phyloP scores from a whole-genome alignment of 2,329 filamentous ascomycete species.

The Capronia epimyces region DNA sequence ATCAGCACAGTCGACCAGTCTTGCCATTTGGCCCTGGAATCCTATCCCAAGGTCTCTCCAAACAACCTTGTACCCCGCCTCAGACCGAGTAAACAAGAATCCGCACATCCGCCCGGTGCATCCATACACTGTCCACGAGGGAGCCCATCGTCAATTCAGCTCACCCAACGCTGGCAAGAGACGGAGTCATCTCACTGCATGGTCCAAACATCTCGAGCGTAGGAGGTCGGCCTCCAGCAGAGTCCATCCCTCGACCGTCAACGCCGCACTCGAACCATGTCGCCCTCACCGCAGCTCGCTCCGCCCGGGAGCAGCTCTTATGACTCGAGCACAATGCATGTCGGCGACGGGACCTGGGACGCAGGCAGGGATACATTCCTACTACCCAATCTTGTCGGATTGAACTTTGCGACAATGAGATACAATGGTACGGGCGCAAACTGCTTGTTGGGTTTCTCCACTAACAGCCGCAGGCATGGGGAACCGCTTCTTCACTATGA shows the following conservation, averaged over 20 bases:
- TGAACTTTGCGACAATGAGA: conserved; percentile 62
- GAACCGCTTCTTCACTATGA: conserved; percentile 57
- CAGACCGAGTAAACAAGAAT: conserved; percentile 15
- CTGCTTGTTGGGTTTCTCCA: background rate
- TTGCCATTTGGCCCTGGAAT: background rate
- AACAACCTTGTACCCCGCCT: conserved; percentile 4
- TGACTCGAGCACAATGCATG: conserved; percentile 55
- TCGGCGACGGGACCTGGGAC: conserved; percentile 64
- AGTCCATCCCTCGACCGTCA: conserved; percentile 1
- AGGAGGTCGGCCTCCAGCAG: conserved; percentile 26
- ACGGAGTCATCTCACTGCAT: conserved; percentile 14
- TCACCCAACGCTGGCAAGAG: background rate
- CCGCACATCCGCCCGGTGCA: background rate
- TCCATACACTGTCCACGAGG: background rate
- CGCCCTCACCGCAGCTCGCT: conserved; percentile 42
- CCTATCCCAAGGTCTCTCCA: background rate
- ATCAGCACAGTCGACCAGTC: background rate
- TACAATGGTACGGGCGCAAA: conserved; percentile 53
- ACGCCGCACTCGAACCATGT: conserved; percentile 31
- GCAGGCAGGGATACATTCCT: conserved; percentile 57
- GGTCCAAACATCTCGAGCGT: conserved; percentile 13
- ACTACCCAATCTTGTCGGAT: conserved; percentile 57
- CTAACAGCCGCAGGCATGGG: conserved; percentile 53
- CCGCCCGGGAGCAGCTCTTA: conserved; percentile 58
- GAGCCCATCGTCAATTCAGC: background rate